Percentiles rank a stretch among this genome's conserved stretches.
These are phyloP conservation scores for Onygenales sp. DNA, from an alignment of 2,329 filamentous ascomycete species.

Conservation along the genomic window DNA sequence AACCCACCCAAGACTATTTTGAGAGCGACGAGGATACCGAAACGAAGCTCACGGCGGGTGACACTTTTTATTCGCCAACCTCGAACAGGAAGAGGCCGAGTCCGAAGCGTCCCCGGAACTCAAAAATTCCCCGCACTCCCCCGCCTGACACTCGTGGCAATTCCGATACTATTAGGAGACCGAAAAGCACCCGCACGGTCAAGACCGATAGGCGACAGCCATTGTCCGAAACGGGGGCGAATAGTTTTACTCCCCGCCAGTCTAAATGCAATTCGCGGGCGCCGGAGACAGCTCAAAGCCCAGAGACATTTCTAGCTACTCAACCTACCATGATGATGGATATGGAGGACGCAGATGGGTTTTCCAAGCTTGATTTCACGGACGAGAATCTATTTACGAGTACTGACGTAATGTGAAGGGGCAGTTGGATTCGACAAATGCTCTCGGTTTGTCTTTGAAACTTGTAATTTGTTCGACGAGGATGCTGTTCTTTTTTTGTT, in stretches of 20 bases:
- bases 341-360: neutral
- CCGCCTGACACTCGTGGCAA: neutral
- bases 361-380: slow-evolving; percentile 22
- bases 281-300: neutral
- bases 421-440: neutral
- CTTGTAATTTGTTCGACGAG: too few species aligned
- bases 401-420: slow-evolving; percentile 10
- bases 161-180: neutral
- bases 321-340: slow-evolving; percentile 17
- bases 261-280: neutral
- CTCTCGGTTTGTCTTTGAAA: neutral
- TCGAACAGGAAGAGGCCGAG: slow-evolving; percentile 12
- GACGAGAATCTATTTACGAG: slow-evolving; percentile 27
- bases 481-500: too few species aligned
- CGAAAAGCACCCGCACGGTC: neutral
- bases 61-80: slow-evolving; percentile 15
- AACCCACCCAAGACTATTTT: neutral
- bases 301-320: slow-evolving; percentile 6
- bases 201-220: neutral
- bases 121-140: slow-evolving; percentile 11
- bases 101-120: slow-evolving; percentile 21
- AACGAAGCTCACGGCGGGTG: slow-evolving; percentile 5
- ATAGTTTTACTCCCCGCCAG: neutral
- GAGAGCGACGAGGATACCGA: neutral
- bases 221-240: neutral